Evolutionary conservation across 2,329 filamentous ascomycete species (phyloP), one percentile per base, ranked within the genome.

Genomic region (Claviceps sp.): DNA sequence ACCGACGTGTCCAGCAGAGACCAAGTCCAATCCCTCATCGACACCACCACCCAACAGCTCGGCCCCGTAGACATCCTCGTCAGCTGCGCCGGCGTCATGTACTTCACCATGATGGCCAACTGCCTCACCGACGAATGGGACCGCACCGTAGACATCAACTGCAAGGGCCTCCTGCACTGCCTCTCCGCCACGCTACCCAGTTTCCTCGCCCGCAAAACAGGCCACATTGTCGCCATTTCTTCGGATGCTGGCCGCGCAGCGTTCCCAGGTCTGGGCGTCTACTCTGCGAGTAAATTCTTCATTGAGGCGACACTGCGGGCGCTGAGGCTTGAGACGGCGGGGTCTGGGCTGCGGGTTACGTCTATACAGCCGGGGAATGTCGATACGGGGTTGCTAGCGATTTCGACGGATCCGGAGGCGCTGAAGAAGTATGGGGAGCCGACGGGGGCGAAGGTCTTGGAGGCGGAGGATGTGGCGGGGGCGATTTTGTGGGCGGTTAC

Each of bases 41-140:
- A 69, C 3, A 72, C 76, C 0, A 73, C 84, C 1, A 71, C 71
- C 26, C 73, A 77, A 46, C 71, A 82, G 58, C 79, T 90, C 0
- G 86, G 86, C 0, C 78, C 82, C 0, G 73, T 90, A 45, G 86
- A 91, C 63, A 86, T 90, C 50, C 76, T 91, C n/a, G 79, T 91
- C 48, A 81, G 81, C 42, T 88, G 85, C 61, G 87, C 86, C 0
- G 86, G 86, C 38, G 86, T 91, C 63, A 91, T 91, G 86, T 91
- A 91, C 70, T 91, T 82, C 68, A 90, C 86, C 51, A 82, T 90
- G 81, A 90, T 91, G 86, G 79, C 82, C 52, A 90, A 89, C 63
- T 76, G 72, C 16, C 77, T 85, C 56, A 78, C 73, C 0, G 84
- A 86, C 5, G 82, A 91, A 60, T 91, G 86, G 86, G 82, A 89